Conservation (phyloP, 2,329 filamentous ascomycete species). For the Penicillium freii region DNA sequence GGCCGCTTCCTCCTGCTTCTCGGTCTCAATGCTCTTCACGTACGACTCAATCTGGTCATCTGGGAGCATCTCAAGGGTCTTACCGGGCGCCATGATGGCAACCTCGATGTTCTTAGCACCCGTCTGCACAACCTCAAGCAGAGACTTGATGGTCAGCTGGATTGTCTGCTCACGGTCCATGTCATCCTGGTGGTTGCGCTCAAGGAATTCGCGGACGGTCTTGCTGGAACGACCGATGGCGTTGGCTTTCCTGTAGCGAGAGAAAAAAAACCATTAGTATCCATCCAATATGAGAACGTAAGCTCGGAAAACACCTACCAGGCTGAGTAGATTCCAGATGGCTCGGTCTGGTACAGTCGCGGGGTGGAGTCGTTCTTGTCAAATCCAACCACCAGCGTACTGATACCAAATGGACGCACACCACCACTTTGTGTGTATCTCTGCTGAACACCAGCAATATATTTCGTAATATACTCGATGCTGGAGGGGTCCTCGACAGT, state of each 20-base stretch:
- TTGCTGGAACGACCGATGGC: conserved; percentile 98
- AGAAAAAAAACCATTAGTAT: conserved; percentile 14
- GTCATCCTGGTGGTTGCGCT: conserved; percentile 97
- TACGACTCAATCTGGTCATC: conserved; percentile 95
- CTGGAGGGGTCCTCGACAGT: conserved; percentile 96
- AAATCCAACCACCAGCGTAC: conserved; percentile 97
- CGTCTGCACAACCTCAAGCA: conserved; percentile 96
- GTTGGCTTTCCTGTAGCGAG: conserved; percentile 81
- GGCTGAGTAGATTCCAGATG: conserved; percentile 98
- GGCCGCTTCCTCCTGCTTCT: conserved; percentile 97
- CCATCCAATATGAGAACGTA: neutral
- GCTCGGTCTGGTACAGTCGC: conserved; percentile 94
- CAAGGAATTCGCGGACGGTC: conserved; percentile 96
- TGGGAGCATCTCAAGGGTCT: conserved; percentile 87
- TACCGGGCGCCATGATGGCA: conserved; percentile 92
- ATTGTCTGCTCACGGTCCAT: conserved; percentile 97
- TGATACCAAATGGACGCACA: conserved; percentile 97
- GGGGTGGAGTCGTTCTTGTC: conserved; percentile 88
- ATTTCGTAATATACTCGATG: conserved; percentile 99
- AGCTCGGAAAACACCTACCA: conserved; percentile 61
- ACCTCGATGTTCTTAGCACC: conserved; percentile 99
- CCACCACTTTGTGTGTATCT: conserved; percentile 98
- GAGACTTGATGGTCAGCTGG: conserved; percentile 94
- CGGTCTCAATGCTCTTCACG: conserved; percentile 97
- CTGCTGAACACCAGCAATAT: conserved; percentile 96